Evolutionary conservation across 768 basidiomycete species (phyloP), one percentile per base, ranked within the genome.

Genomic region (Panaeolus papilionaceus): DNA sequence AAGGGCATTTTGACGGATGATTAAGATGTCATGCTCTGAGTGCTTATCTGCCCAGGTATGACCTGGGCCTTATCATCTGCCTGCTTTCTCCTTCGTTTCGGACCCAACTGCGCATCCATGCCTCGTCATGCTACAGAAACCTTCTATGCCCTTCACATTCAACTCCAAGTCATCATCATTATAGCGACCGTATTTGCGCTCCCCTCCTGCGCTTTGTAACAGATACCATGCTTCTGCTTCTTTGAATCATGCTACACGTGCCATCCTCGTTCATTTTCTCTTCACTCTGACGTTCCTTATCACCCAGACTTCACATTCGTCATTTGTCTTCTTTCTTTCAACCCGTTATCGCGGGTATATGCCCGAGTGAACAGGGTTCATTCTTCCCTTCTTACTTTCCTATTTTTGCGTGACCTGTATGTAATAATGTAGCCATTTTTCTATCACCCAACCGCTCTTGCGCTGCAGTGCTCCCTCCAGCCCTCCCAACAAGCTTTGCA

Each of bases 1-100:
- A 90, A 88, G 73, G 93, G 90, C 11, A 83, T 93, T 61, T 76
- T 89, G 75, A 84, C 86, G 70, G 80, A 85, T 71, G 78, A 79
- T 66, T 72, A 66, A 72, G 18, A 23, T 9, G 10, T 23, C 47
- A 1, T 42, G 3, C 47, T 23, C 4, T 2, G 6, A 2, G 20
- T 23, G 20, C 16, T 44, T 10, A 10, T 40, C 9, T 45, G 45
- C 18, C 11, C 18, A 4, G 3, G 9, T 18, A 7, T 45, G n/a
- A 2, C 9, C n/a, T 10, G 20, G 47, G 20, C 20, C 23, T 26
- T 49, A 18, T 20, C 47, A 45, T 12, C n/a, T 14, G 14, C 39
- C 39, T 40, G 39, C 11, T 40, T 40, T 8, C 14, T 28, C 23
- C 49, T 8, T 7, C 10, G 7, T 12, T 28, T 51, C 49, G 2